Base-by-base conservation (phyloP, 305 asterid genomes). In the Fraxinus xanthoxyloides region DNA sequence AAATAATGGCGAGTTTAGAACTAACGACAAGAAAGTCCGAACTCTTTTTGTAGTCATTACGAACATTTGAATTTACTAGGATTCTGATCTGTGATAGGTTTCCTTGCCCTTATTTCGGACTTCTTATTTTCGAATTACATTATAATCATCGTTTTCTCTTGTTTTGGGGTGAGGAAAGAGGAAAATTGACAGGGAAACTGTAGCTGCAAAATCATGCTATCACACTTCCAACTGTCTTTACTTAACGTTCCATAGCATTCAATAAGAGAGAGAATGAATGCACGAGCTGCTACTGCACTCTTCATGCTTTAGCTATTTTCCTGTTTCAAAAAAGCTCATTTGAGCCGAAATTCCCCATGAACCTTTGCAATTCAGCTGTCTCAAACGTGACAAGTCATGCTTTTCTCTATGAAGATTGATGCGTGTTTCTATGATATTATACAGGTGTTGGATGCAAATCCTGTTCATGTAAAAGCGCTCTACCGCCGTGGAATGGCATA, bases 401-500 rank as follows among this genome's bases (percentile, higher is more conserved):
- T 67, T 67, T 56, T 19, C 9, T 19, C 74, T 30, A 34, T 40
- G 12, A 51, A 23, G 38, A 38, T 56, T 28, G 79, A 85, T 79
- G 61, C 73, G 67, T 8, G 75, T 78, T 24, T 61, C 19, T 72
- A 34, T 65, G 76, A 26, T 21, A 38, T 75, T 79, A 24, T 81
- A 79, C 79, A 96, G 98, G 99, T 93, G 63, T 87, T 96, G 85
- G 99, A 94, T 30, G 86, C 95, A 78, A 96, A 91, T 86, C 98
- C 98, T n/a, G 92, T 81, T 82, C 98, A 96, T 76, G 97, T 91
- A 40, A 94, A 96, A 92, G 98, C 97, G 79, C 93, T 92, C 75
- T 96, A 94, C 88, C 92, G 98, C 54, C 97, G 99, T 24, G 99
- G 98, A 84, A 96, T 94, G 99, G 98, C 99, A 24, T 88, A 87